Evolutionary conservation across 768 basidiomycete genomes (phyloP), one percentile per base, ranked within the genome.

Genomic region (Chalciporus pseudorubinellus): DNA sequence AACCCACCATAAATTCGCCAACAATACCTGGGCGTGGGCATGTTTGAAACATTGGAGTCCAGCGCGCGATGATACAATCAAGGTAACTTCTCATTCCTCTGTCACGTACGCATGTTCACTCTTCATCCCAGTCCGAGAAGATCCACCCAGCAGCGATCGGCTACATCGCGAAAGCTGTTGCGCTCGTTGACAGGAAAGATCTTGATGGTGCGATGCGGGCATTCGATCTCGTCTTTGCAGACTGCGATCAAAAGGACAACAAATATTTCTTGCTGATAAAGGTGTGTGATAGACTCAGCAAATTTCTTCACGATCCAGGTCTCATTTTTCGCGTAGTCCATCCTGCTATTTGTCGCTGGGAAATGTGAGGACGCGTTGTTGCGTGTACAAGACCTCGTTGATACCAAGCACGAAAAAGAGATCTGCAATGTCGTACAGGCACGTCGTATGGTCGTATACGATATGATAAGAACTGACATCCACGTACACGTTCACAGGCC

Each of bases 201-300:
- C 10, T 1, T 0, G 43, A 51, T 3, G 11, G 26, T 20, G 54
- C 46, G 7, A 13, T 48, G 11, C 39, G 42, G 24, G n/a, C 34
- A 18, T 40, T 47, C 9, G 54, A 56, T 21, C 50, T 56, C 8
- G 44, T 18, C 14, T 43, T 52, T 14, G 31, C 7, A 12, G 29
- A 44, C 3, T 44, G 50, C 21, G 13, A 44, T 31, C 47, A 46
- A 2, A 2, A 20, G 3, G 46, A 56, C 12, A 48, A 8, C 14
- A 39, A 24, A 16, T 41, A 52, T 16, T 36, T 56, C 6, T 38
- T 56, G 12, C 46, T 56, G 2, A 19, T 52, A 12, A 56, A 56
- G 38, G 55, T 56, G 7, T 12, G 42, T n/a, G n/a, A 28, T 26
- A 12, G 12, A 10, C 24, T 26, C 3, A 52, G 6, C 16, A 9